A percentile compares a stretch with the other conserved stretches of the same genome.
These are phyloP conservation scores for Brassica incana DNA, from an alignment of 345 rosid species.

Conservation along the genomic window DNA sequence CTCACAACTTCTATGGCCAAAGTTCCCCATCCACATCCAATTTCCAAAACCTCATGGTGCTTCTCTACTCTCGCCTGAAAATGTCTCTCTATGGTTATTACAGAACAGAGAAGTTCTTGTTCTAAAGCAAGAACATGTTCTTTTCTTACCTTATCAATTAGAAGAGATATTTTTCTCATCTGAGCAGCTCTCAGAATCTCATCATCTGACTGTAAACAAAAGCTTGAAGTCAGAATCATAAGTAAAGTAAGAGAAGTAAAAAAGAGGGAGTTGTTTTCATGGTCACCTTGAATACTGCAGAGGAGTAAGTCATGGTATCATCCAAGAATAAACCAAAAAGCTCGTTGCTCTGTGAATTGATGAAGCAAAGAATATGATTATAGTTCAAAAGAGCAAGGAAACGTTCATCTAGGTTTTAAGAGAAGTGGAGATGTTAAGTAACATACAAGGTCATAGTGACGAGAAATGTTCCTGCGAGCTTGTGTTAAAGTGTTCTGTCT, in stretches of 20 bases:
- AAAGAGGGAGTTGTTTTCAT: background rate
- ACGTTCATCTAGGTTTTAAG: background rate
- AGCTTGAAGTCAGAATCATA: background rate
- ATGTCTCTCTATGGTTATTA: background rate
- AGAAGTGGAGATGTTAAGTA: background rate
- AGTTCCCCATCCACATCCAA: slow-evolving; percentile 96
- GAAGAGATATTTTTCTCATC: slow-evolving; percentile 65
- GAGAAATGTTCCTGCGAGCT: slow-evolving; percentile 90
- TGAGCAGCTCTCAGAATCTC: slow-evolving; percentile 78
- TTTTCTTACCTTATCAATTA: slow-evolving; percentile 63
- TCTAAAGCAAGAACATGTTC: slow-evolving; percentile 9
- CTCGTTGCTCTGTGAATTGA: slow-evolving; percentile 65
- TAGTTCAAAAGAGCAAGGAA: background rate
- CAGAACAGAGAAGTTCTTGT: background rate
- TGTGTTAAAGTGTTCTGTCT: slow-evolving; percentile 83
- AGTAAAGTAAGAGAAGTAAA: slow-evolving; percentile 8
- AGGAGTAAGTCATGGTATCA: slow-evolving; percentile 89
- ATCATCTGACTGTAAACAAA: slow-evolving; percentile 47
- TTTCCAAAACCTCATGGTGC: slow-evolving; percentile 72
- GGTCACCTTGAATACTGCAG: slow-evolving; percentile 76
- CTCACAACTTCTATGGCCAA: slow-evolving; percentile 83
- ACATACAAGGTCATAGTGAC: slow-evolving; percentile 86
- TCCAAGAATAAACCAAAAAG: slow-evolving; percentile 76
- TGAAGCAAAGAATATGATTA: background rate
- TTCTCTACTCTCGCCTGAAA: slow-evolving; percentile 61